Evolutionary conservation across 208 protist species (phyloP), one percentile per base, ranked within the genome.

Genomic region (Leishmania aethiopica): DNA sequence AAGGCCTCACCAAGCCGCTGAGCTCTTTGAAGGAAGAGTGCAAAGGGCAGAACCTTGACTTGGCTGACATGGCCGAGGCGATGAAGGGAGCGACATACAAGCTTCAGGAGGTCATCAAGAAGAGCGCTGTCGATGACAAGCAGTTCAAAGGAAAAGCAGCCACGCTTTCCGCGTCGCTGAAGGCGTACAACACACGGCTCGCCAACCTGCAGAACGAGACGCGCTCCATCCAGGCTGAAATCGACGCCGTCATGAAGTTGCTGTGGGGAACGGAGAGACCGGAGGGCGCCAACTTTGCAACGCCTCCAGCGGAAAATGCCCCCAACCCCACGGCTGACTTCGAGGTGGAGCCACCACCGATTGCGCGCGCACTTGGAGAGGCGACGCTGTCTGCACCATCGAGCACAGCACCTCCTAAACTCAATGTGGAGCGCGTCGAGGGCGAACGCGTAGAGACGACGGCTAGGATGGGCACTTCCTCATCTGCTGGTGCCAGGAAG

Each of bases 61-160:
- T 98, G 28, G 92, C 89, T 0, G 95, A 98, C 79, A 98, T 98
- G 95, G 86, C 84, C 25, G 95, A 97, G n/a, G 90, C 95, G 28
- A 91, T 92, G 42, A 92, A 92, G 47, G 86, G 87, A 0, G 93
- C 89, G 10, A 82, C 89, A 35, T 86, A 86, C 32, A 82, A 85
- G 28, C 80, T 98, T 8, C 92, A 96, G 70, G 92, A 97, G 13
- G 85, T 78, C 1, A 62, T 86, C 51, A 88, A 86, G 53, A 89
- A 86, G 53, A 78, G 83, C 25, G 81, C 79, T 1, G 60, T 96
- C 1, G 90, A 94, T 0, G 92, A 98, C 75, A 90, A 84, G 45
- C 72, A 92, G 64, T 94, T 96, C 80, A 96, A 92, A 71, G 92
- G 91, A 7, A 96, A 97, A 70, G 84, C 88, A 57, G 82, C 85